These are phyloP conservation scores for Pontederia paniculata DNA, from an alignment of 176 grass and related monocot genomes.

Conservation along the genomic window DNA sequence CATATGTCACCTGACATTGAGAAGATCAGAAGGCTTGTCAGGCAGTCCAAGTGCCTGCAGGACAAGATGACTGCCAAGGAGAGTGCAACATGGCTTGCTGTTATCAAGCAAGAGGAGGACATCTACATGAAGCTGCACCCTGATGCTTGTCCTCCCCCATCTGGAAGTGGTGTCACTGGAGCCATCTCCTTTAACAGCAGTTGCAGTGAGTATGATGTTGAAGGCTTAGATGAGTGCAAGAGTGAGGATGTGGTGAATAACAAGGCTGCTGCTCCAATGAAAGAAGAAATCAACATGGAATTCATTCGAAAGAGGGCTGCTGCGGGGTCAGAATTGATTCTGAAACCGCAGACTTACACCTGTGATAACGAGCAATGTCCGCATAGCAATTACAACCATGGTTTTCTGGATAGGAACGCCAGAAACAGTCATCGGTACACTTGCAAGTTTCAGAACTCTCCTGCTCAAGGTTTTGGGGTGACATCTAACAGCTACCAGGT, in stretches of 20 bases:
- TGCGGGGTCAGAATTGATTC: neutral
- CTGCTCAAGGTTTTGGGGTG: neutral
- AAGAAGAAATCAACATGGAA: slow-evolving; percentile 59
- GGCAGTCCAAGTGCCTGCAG: slow-evolving; percentile 89
- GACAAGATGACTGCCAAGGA: slow-evolving; percentile 99
- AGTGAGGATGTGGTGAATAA: slow-evolving; percentile 38
- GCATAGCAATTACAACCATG: neutral
- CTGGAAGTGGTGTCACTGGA: slow-evolving; percentile 22
- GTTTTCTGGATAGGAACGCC: slow-evolving; percentile 3
- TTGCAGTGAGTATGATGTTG: slow-evolving; percentile 78
- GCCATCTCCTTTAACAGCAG: slow-evolving; percentile 56
- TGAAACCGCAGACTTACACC: slow-evolving; percentile 3
- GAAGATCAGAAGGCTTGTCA: slow-evolving; percentile 74
- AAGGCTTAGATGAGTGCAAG: slow-evolving; percentile 52
- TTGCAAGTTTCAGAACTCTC: slow-evolving; percentile 3
- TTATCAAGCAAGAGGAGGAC: slow-evolving; percentile 88
- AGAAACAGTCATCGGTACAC: slow-evolving; percentile 1
- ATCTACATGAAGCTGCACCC: slow-evolving; percentile 57
- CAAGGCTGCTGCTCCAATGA: slow-evolving; percentile 34
- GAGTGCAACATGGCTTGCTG: slow-evolving; percentile 77
- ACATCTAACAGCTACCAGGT: neutral
- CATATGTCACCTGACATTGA: slow-evolving; percentile 94
- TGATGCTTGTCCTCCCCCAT: slow-evolving; percentile 17
- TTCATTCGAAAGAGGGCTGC: slow-evolving; percentile 45
- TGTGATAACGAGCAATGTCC: neutral